Conservation (phyloP, 176 grass and related monocot genomes). For the Oryza longistaminata region DNA sequence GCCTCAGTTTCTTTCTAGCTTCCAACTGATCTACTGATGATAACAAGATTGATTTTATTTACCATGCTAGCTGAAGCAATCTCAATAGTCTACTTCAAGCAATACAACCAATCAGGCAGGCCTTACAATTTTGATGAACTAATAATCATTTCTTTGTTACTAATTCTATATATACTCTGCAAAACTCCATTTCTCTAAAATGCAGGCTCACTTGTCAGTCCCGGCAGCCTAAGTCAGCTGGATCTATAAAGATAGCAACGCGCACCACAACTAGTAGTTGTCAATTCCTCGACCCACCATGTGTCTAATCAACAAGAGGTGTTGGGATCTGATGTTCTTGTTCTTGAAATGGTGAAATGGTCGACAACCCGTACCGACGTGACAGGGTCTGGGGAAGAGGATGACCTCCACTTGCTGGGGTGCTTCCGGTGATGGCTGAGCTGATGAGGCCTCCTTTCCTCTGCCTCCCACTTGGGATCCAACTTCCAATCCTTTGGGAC, state of each 20-base stretch:
- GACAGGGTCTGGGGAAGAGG: conserved; percentile 70
- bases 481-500: conserved; percentile 95
- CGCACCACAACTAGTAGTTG: neutral
- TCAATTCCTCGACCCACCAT: neutral
- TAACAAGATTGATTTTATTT: neutral
- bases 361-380: conserved; percentile 72
- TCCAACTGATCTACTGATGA: neutral
- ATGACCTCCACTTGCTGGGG: conserved; percentile 91
- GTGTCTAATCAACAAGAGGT: conserved; percentile 21
- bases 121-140: neutral
- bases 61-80: neutral
- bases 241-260: neutral
- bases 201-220: neutral
- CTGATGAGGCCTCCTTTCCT: conserved; percentile 55
- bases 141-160: neutral
- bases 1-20: neutral
- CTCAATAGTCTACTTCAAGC: neutral
- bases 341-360: conserved; percentile 75
- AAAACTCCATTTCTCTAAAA: neutral
- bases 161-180: conserved; percentile 4
- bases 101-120: conserved; percentile 1
- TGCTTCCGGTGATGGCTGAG: conserved; percentile 63
- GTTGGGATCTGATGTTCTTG: conserved; percentile 25
- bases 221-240: neutral
- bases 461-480: conserved; percentile 83